Evolutionary conservation across 371 early-diverging fungal genomes (phyloP).

Genomic region (Zancudomyces culisetae): DNA sequence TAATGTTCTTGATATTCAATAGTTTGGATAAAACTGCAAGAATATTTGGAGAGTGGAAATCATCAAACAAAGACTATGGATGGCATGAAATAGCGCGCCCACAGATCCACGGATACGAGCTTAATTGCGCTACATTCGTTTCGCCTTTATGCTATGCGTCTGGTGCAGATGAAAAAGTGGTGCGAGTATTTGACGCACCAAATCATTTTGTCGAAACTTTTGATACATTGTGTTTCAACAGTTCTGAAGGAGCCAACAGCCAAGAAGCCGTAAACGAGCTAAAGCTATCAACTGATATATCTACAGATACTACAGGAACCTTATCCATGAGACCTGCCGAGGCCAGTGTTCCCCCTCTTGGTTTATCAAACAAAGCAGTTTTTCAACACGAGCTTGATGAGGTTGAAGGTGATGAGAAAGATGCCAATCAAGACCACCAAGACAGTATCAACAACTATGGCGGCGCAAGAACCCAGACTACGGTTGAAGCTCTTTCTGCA

Average conservation of each 20-base stretch:
- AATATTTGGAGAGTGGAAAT: constrained; percentile 53
- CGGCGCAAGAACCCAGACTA: neutral
- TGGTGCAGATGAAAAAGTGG: constrained; percentile 87
- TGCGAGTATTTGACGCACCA: constrained; percentile 83
- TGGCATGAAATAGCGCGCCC: constrained; percentile 93
- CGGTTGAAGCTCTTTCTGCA: neutral
- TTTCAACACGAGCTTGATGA: constrained; percentile 1
- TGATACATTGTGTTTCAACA: constrained; percentile 25
- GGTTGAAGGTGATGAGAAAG: constrained; percentile 20
- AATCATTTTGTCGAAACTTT: constrained; percentile 50
- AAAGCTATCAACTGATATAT: constrained; percentile 19
- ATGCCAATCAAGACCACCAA: constrained; percentile 22
- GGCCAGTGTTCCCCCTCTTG: constrained; percentile 76
- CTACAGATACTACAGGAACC: neutral
- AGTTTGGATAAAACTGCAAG: constrained; percentile 83
- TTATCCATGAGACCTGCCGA: constrained; percentile 49
- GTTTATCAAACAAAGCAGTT: constrained; percentile 89
- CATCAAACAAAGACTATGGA: constrained; percentile 16
- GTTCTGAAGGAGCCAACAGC: constrained; percentile 8
- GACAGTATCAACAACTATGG: constrained; percentile 8
- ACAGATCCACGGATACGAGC: constrained; percentile 92
- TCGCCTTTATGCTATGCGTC: constrained; percentile 55
- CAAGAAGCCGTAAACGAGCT: neutral
- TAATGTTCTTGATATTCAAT: neutral
- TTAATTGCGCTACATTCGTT: constrained; percentile 66